phyloP scores from a whole-genome alignment of 768 basidiomycete species.

The Cystobasidium tubakii region DNA sequence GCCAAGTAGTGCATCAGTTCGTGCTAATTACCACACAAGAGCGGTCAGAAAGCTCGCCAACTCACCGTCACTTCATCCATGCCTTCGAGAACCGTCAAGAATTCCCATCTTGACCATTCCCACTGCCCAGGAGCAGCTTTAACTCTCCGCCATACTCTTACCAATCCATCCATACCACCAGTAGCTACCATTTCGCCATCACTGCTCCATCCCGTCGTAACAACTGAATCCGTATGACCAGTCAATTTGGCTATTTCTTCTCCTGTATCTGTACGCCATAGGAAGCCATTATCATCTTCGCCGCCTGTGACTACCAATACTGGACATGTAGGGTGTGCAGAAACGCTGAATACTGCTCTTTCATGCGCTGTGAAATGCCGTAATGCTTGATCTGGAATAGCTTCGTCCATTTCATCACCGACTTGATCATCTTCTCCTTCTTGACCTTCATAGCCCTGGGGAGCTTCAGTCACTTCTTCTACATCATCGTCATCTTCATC shows the following conservation, averaged over 20 bases:
- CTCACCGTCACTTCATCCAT: conserved; percentile 88
- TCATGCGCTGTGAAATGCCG: conserved; percentile 53
- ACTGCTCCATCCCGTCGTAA: conserved; percentile 65
- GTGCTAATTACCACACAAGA: too few relatives aligned
- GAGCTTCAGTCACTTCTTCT: conserved; percentile 51
- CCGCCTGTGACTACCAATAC: conserved; percentile 85
- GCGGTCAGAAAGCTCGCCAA: too few relatives aligned
- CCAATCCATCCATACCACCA: conserved; percentile 95
- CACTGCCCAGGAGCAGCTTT: conserved; percentile 51
- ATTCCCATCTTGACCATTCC: conserved; percentile 79
- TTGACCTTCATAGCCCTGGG: conserved; percentile 58
- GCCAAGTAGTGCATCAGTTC: too few relatives aligned
- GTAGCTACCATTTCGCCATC: conserved; percentile 93
- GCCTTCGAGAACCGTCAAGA: conserved; percentile 83
- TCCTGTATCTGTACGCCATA: conserved; percentile 82
- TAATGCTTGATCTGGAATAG: conserved; percentile 49
- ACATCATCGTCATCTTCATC: conserved; percentile 45
- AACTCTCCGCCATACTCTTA: conserved; percentile 83
- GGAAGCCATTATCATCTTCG: conserved; percentile 88
- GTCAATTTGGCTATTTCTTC: conserved; percentile 74
- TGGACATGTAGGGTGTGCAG: conserved; percentile 70
- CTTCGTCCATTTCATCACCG: conserved; percentile 41
- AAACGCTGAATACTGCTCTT: conserved; percentile 74
- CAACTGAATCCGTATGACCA: conserved; percentile 89
- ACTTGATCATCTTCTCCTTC: conserved; percentile 61